phyloP scores from a whole-genome alignment of 257 asterid species.

The Solanum chiquidenum region DNA sequence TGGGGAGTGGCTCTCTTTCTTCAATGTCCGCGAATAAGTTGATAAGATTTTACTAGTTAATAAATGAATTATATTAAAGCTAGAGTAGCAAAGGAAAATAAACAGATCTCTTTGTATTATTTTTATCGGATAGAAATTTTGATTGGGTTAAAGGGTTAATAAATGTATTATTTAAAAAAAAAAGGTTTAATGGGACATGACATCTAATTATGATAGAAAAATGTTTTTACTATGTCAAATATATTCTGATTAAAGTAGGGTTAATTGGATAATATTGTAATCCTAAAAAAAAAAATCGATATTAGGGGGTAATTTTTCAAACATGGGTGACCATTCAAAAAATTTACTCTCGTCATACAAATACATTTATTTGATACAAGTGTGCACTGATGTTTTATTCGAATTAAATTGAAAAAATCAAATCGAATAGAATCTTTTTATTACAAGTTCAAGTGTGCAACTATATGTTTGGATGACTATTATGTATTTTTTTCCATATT shows the following conservation, averaged over 20 bases:
- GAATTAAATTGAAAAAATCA: not conserved
- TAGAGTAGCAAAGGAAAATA: not conserved
- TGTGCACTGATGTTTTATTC: not conserved
- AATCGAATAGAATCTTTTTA: not conserved
- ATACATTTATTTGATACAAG: not conserved
- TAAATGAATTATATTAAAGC: too few relatives aligned
- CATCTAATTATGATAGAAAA: not conserved
- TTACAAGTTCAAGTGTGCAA: not conserved
- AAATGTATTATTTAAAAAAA: not conserved
- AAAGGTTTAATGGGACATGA: not conserved
- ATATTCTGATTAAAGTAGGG: too few relatives aligned
- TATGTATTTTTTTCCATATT: too few relatives aligned
- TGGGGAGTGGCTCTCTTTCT: not conserved
- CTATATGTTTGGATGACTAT: not conserved
- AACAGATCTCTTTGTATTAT: not conserved
- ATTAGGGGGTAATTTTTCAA: not conserved
- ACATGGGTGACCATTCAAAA: not conserved
- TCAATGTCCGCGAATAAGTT: not conserved
- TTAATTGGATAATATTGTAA: not conserved
- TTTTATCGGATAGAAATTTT: not conserved
- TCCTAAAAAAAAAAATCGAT: too few relatives aligned
- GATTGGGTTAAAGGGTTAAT: not conserved
- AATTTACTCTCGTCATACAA: not conserved
- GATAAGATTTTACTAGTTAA: not conserved
- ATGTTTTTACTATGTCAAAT: too few relatives aligned